These are phyloP conservation scores for Ascochyta rabiei DNA, from an alignment of 2,329 filamentous ascomycete genomes.

Conservation along the genomic window DNA sequence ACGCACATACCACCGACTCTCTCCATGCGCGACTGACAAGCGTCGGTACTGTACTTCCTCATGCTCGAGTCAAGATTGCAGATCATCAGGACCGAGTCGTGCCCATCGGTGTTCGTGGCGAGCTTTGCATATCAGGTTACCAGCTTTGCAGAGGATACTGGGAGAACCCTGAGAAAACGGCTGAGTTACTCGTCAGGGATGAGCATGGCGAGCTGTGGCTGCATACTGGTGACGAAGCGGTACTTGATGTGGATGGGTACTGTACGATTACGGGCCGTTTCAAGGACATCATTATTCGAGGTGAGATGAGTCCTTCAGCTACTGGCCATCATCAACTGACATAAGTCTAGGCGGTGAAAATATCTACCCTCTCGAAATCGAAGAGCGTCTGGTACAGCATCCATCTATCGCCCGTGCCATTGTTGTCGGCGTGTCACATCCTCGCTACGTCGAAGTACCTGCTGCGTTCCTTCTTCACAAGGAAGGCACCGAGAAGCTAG, in stretches of 20 bases:
- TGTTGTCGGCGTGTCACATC: slow-evolving; percentile 72
- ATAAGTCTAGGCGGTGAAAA: slow-evolving; percentile 44
- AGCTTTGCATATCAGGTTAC: slow-evolving; percentile 80
- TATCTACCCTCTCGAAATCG: slow-evolving; percentile 73
- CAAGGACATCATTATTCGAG: slow-evolving; percentile 80
- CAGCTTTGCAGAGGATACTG: slow-evolving; percentile 70
- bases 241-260: slow-evolving; percentile 58
- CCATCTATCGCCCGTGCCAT: slow-evolving; percentile 67
- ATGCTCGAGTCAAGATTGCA: slow-evolving; percentile 76
- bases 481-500: slow-evolving; percentile 29
- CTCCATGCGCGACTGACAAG: slow-evolving; percentile 71
- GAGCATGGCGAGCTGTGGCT: slow-evolving; percentile 58
- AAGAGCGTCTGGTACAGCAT: slow-evolving; percentile 72
- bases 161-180: slow-evolving; percentile 76
- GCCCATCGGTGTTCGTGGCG: slow-evolving; percentile 70
- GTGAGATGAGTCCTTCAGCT: slow-evolving; percentile 34
- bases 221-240: slow-evolving; percentile 49
- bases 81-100: slow-evolving; percentile 69
- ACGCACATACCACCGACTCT: slow-evolving; percentile 75
- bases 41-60: slow-evolving; percentile 77
- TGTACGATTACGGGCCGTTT: slow-evolving; percentile 75
- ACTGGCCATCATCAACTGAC: neutral
- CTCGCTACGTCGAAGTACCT: slow-evolving; percentile 76
- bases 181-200: slow-evolving; percentile 72
- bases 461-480: slow-evolving; percentile 64